These are phyloP conservation scores for Cladosporium cucumerinum DNA, from an alignment of 2,329 filamentous ascomycete genomes.

Conservation along the genomic window DNA sequence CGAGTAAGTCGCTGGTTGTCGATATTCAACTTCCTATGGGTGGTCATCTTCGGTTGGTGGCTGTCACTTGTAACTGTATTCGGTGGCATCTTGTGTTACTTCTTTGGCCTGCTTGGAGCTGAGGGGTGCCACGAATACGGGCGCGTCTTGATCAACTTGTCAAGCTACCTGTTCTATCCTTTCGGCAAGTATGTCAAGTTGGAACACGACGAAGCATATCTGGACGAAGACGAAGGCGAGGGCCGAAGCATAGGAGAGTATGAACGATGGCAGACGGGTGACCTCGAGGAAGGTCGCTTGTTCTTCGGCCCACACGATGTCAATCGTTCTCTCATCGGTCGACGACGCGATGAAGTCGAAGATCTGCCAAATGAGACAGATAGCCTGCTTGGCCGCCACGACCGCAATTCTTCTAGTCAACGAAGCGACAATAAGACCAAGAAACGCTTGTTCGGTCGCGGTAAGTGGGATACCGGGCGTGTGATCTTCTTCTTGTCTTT, in stretches of 20 bases:
- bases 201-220: constrained; percentile 88
- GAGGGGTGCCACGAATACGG: constrained; percentile 84
- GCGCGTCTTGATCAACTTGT: constrained; percentile 75
- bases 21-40: constrained; percentile 88
- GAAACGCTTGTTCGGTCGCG: constrained; percentile 86
- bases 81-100: constrained; percentile 73
- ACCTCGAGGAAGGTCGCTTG: constrained; percentile 88
- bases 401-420: constrained; percentile 29
- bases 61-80: constrained; percentile 71
- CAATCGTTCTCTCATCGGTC: constrained; percentile 76
- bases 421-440: constrained; percentile 51
- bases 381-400: constrained; percentile 66
- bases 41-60: constrained; percentile 93
- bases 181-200: constrained; percentile 95
- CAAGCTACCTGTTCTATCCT: constrained; percentile 87
- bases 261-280: constrained; percentile 97
- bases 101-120: constrained; percentile 72
- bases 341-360: constrained; percentile 83
- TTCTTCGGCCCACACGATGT: constrained; percentile 80
- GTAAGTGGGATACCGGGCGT: constrained; percentile 90
- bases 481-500: constrained; percentile 97
- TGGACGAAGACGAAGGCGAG: constrained; percentile 91
- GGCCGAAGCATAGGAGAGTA: constrained; percentile 97
- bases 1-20: constrained; percentile 80
- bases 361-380: constrained; percentile 75